Conservation (phyloP, 352 stramenopile species). For the Blastocystis sp. region DNA sequence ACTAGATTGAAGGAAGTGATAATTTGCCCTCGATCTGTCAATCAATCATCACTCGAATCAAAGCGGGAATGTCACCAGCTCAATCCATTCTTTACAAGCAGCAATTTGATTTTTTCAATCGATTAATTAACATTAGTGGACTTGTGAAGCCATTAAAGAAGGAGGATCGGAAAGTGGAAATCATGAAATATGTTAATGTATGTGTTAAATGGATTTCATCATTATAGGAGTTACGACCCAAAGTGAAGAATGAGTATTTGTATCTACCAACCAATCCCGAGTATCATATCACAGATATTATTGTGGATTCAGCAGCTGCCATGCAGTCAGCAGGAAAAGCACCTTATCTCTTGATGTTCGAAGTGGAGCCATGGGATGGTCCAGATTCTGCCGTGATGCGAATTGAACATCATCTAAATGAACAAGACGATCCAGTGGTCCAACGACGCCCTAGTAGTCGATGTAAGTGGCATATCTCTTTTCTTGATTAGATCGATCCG, state of each 20-base stretch:
- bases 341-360: conserved; percentile 70
- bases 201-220: background rate
- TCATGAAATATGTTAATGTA: conserved; percentile 19
- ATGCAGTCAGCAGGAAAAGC: conserved; percentile 71
- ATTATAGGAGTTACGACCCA: background rate
- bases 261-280: conserved; percentile 70
- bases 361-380: conserved; percentile 65
- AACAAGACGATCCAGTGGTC: background rate
- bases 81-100: conserved; percentile 17
- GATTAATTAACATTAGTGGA: conserved; percentile 58
- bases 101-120: conserved; percentile 65
- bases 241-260: conserved; percentile 3
- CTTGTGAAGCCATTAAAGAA: conserved; percentile 54
- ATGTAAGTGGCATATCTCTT: background rate
- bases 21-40: conserved; percentile 37
- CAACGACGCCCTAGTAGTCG: background rate
- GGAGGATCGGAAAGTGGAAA: conserved; percentile 16
- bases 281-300: conserved; percentile 60
- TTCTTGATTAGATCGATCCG: background rate
- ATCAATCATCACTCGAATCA: conserved; percentile 25
- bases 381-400: conserved; percentile 49
- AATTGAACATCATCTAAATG: conserved; percentile 30
- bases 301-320: conserved; percentile 21
- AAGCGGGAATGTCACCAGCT: background rate
- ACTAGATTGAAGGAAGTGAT: conserved; percentile 6